Base-by-base conservation (phyloP, 768 basidiomycete species). In the Lactarius quietus region DNA sequence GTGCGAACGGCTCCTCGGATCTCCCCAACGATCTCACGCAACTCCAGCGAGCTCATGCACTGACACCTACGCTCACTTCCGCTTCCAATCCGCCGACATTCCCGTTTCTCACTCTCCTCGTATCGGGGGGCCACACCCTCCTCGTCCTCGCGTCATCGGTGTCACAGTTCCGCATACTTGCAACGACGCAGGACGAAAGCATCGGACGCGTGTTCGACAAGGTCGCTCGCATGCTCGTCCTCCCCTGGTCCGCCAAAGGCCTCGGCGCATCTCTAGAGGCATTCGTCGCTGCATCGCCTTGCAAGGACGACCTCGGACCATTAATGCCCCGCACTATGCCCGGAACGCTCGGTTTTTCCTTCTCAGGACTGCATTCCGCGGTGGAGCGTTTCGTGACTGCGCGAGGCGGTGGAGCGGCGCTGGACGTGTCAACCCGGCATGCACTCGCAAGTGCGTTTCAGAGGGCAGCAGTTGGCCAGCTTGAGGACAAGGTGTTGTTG, bases 121-220 rank as follows among this genome's bases (percentile, higher is more conserved):
- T 96, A 56, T 95, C 94, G 0, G 96, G 96, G n/a, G 95, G 95
- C 3, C 96, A 98, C 74, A 95, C 95, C 0, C 80, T 98, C 43
- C 81, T 98, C 41, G 80, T 97, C 1, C 85, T 96, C 14, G 92
- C 88, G 1, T 79, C 73, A 0, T 86, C 87, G 2, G 73, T 75
- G 31, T 78, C 77, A 6, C 76, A 79, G 0, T 97, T 92, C 74
- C 79, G 80, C 65, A 83, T 90, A 43, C 77, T 98, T 33, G 88
- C 90, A 1, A 88, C 87, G 18, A 92, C 90, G 0, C 76, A 78
- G 6, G 93, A 95, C 69, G 84, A 85, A 71, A 86, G 85, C 64
- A 83, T 95, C 26, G 93, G 95, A 1, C 83, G 88, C 56, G 81
- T 88, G 0, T 90, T 92, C 70, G 95, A 98, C 78, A 93, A 93